Percentiles rank a stretch among this genome's conserved stretches.
Conservation (phyloP, 2,329 filamentous ascomycete genomes). For the Fusarium sp. region DNA sequence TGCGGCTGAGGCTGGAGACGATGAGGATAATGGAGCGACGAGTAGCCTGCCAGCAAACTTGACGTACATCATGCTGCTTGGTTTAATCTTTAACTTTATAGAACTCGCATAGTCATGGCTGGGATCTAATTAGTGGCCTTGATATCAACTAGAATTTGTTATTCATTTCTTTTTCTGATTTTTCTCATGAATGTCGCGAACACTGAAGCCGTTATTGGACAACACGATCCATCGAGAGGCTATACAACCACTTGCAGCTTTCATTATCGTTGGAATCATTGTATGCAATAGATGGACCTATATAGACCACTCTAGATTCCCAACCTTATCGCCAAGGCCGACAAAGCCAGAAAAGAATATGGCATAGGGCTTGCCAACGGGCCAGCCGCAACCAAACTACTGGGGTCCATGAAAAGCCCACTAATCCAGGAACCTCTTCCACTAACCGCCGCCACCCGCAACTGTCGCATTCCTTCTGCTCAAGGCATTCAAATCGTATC, state of each 20-base stretch:
- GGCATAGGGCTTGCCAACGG: no score
- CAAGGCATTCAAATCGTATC: neutral
- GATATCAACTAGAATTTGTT: neutral
- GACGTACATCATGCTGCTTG: neutral
- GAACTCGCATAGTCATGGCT: neutral
- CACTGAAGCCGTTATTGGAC: neutral
- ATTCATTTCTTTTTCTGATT: accelerated
- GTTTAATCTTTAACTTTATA: no score
- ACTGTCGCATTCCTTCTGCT: neutral
- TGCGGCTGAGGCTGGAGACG: neutral
- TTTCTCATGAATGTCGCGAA: accelerated
- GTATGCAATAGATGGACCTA: no score
- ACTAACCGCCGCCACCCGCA: neutral
- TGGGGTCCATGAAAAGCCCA: neutral
- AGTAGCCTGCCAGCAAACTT: neutral
- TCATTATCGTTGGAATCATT: neutral
- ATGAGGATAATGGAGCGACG: neutral
- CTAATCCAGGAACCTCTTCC: neutral
- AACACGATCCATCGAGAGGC: neutral
- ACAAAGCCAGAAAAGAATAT: no score
- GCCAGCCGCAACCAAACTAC: neutral
- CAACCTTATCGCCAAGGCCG: neutral
- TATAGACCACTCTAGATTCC: neutral
- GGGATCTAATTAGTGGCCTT: no score
- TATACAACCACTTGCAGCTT: neutral